Conservation (phyloP, 2,329 filamentous ascomycete species). For the Cryphonectria naterciae region DNA sequence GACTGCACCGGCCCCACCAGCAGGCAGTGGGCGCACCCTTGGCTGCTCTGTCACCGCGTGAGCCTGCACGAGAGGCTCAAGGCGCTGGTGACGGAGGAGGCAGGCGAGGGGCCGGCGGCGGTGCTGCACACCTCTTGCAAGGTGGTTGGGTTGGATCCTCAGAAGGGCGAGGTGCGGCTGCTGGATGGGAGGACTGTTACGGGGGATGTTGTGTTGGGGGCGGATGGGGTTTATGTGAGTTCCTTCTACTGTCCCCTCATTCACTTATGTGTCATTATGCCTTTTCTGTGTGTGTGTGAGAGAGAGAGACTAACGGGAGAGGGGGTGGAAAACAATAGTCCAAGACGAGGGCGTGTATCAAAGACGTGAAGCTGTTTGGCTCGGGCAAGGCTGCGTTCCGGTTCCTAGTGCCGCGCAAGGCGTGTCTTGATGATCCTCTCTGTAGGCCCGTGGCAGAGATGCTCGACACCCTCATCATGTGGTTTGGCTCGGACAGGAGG, state of each 20-base stretch:
- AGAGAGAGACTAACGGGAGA: background rate
- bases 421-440: conserved; percentile 39
- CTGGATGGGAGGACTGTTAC: conserved; percentile 46
- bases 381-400: conserved; percentile 62
- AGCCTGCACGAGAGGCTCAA: conserved; percentile 58
- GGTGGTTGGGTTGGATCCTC: conserved; percentile 48
- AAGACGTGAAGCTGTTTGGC: conserved; percentile 41
- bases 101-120: conserved; percentile 40
- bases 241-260: background rate
- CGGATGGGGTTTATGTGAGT: conserved; percentile 53
- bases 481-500: conserved; percentile 47
- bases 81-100: conserved; percentile 44
- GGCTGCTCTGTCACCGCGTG: conserved; percentile 59
- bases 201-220: conserved; percentile 56
- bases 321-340: conserved; percentile 30
- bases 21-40: conserved; percentile 53
- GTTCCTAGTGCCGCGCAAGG: conserved; percentile 52
- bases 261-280: too few relatives aligned
- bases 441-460: conserved; percentile 40
- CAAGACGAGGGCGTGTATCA: conserved; percentile 35
- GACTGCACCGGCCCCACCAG: conserved; percentile 44
- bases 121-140: conserved; percentile 45
- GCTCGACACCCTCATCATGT: conserved; percentile 41
- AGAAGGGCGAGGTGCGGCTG: conserved; percentile 45
- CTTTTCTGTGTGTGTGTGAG: background rate